Percentiles rank a stretch among this genome's conserved stretches.
Conservation (phyloP, 768 basidiomycete species). For the Suillus americanus region DNA sequence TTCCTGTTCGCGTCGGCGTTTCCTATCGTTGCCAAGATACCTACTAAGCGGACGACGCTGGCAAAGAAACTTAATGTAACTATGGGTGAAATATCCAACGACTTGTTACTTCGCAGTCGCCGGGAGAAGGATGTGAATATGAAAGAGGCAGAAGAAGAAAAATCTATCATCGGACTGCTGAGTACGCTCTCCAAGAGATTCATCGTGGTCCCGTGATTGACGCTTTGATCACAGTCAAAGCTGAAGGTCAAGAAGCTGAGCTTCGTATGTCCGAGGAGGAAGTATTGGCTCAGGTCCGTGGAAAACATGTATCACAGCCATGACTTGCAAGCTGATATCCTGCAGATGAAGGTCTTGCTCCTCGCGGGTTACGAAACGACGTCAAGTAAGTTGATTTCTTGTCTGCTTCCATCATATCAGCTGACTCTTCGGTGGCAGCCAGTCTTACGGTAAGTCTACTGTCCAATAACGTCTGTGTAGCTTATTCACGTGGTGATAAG, state of each 20-base stretch:
- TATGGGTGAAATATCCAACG: conserved; percentile 39
- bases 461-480: neutral
- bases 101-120: conserved; percentile 36
- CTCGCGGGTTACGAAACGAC: conserved; percentile 18
- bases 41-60: conserved; percentile 33
- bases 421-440: neutral
- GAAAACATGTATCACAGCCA: neutral
- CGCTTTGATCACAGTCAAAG: conserved; percentile 31
- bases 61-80: conserved; percentile 30
- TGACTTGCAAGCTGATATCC: neutral
- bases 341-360: conserved; percentile 14
- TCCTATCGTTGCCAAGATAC: conserved; percentile 33
- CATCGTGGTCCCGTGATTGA: neutral
- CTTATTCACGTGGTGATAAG: conserved; percentile 18
- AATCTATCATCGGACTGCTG: conserved; percentile 17
- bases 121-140: conserved; percentile 25
- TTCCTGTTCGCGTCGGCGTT: conserved; percentile 38
- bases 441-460: conserved; percentile 8
- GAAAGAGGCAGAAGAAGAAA: conserved; percentile 20
- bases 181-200: neutral
- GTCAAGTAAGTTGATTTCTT: conserved; percentile 22
- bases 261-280: conserved; percentile 22
- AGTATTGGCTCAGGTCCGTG: conserved; percentile 14
- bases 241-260: conserved; percentile 28
- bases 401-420: no score